Percentiles rank a stretch among this genome's conserved stretches.
These are phyloP conservation scores for Coccomyxa sp. DNA, from an alignment of 139 green algal genomes.

Conservation along the genomic window DNA sequence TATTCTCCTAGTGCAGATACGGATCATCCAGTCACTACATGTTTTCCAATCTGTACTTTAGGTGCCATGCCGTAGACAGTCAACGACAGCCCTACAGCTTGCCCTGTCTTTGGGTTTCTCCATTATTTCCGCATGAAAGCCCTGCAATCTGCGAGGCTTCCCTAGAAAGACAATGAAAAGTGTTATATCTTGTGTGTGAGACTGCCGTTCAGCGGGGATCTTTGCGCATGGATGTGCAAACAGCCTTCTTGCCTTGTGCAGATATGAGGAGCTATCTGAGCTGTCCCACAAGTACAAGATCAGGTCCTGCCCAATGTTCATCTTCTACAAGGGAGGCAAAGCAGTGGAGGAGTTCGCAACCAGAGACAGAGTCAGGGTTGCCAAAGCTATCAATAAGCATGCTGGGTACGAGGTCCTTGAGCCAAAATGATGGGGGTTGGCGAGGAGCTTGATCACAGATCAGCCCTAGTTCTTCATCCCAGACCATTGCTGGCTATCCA, in stretches of 20 bases:
- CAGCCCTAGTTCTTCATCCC: no score
- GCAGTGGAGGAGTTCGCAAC: constrained; percentile 36
- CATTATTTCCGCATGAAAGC: no score
- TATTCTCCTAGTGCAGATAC: no score
- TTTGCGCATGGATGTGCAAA: neutral
- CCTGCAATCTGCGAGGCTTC: no score
- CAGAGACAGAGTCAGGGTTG: constrained; percentile 21
- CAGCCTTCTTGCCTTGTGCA: neutral
- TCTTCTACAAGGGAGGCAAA: constrained; percentile 28
- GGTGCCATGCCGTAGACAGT: neutral
- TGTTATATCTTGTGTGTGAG: neutral
- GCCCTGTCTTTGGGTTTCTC: no score
- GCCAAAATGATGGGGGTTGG: neutral
- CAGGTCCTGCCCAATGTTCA: constrained; percentile 28
- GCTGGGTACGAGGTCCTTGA: neutral
- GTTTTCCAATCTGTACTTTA: neutral
- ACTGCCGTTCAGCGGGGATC: neutral
- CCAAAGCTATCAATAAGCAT: constrained; percentile 21
- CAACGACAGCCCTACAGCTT: neutral
- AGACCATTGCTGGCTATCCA: no score
- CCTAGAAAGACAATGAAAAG: neutral
- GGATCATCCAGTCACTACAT: no score
- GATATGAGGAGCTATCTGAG: constrained; percentile 37
- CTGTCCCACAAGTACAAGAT: constrained; percentile 31
- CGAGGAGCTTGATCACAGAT: no score